phyloP scores from a whole-genome alignment of 306 rosid species.

The Lathyrus aphaca region DNA sequence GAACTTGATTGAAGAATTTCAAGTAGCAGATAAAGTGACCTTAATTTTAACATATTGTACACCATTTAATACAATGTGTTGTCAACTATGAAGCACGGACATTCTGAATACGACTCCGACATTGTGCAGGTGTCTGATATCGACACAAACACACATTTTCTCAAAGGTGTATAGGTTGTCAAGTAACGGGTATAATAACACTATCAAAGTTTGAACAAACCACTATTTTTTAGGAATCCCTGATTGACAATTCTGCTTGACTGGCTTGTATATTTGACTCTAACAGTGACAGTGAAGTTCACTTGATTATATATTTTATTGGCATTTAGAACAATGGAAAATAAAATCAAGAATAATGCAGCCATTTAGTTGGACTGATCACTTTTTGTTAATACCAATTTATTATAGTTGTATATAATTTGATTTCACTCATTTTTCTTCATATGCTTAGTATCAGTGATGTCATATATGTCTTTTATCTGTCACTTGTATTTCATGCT shows the following conservation, averaged over 20 bases:
- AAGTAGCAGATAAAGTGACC: neutral
- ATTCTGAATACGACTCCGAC: no score
- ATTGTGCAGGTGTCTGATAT: no score
- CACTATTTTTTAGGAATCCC: neutral
- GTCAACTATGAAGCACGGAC: neutral
- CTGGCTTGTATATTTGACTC: constrained; percentile 1
- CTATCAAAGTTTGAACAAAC: neutral
- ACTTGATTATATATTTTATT: neutral
- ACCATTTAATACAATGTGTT: neutral
- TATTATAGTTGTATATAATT: neutral
- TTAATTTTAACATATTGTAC: no score
- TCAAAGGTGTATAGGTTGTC: neutral
- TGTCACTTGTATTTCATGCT: constrained; percentile 6
- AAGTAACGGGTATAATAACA: no score
- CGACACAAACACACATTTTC: no score
- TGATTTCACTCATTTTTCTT: constrained; percentile 10
- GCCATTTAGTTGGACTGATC: neutral
- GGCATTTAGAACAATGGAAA: neutral
- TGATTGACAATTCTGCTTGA: neutral
- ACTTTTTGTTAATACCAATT: neutral
- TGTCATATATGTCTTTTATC: constrained; percentile 11
- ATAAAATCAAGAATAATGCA: neutral
- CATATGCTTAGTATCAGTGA: neutral
- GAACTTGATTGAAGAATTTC: neutral
- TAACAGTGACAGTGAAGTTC: neutral